These are phyloP conservation scores for Eutypa lata DNA, from an alignment of 2,329 filamentous ascomycete species.

Conservation along the genomic window DNA sequence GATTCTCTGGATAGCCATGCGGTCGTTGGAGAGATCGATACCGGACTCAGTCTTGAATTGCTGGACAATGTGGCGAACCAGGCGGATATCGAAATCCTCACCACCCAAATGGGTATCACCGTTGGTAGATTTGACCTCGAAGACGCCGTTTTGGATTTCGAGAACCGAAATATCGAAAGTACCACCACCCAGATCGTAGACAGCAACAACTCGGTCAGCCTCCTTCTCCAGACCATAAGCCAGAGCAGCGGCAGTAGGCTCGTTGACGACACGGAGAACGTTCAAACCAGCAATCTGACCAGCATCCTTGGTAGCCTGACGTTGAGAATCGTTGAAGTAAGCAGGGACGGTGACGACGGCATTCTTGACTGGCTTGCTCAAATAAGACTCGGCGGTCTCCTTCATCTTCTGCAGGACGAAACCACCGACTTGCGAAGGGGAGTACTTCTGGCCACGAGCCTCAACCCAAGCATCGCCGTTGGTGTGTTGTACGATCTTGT, in stretches of 20 bases:
- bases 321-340: conserved; percentile 98
- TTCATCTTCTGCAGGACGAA: conserved; percentile 99
- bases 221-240: conserved; percentile 97
- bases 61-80: conserved; percentile 89
- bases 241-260: conserved; percentile 92
- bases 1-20: conserved; percentile 99
- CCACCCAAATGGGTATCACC: conserved; percentile 98
- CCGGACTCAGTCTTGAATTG: conserved; percentile 96
- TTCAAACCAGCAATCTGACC: conserved; percentile 95
- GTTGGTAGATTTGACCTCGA: conserved; percentile 99
- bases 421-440: conserved; percentile 95
- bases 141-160: conserved; percentile 96
- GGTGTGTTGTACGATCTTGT: conserved; percentile 96
- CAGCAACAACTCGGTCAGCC: conserved; percentile 81
- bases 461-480: conserved; percentile 97
- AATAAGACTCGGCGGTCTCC: conserved; percentile 93
- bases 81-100: conserved; percentile 94
- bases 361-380: conserved; percentile 88
- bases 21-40: conserved; percentile 85
- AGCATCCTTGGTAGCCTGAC: conserved; percentile 96
- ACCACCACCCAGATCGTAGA: conserved; percentile 97
- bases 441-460: conserved; percentile 92
- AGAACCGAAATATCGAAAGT: conserved; percentile 99
- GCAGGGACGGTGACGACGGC: conserved; percentile 95
- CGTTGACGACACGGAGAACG: conserved; percentile 96